Percentiles rank a stretch among this genome's conserved stretches.
Evolutionary conservation across 768 basidiomycete genomes (phyloP).

Genomic region (Brasilioporus rufonigricans): DNA sequence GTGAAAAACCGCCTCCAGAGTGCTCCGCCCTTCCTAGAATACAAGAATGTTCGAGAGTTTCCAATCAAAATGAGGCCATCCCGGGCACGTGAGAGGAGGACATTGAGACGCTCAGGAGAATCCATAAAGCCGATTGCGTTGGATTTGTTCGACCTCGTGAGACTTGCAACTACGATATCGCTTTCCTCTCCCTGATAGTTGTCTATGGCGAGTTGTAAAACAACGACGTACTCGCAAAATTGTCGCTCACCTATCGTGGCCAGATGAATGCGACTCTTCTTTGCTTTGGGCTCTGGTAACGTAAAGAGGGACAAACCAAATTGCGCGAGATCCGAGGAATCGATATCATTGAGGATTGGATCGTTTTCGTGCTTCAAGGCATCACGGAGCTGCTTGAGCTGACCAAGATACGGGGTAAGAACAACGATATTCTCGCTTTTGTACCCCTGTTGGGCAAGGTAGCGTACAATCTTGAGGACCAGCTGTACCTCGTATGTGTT

Average conservation of each 20-base stretch:
- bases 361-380: slow-evolving; percentile 48
- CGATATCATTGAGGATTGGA: slow-evolving; percentile 61
- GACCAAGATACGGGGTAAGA: slow-evolving; percentile 69
- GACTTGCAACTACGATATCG: slow-evolving; percentile 58
- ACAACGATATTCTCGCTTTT: slow-evolving; percentile 60
- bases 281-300: slow-evolving; percentile 39
- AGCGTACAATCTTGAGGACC: slow-evolving; percentile 62
- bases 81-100: slow-evolving; percentile 66
- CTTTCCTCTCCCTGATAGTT: slow-evolving; percentile 79
- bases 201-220: slow-evolving; percentile 38
- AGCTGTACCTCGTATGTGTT: slow-evolving; percentile 60
- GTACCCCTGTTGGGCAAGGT: slow-evolving; percentile 68
- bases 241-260: slow-evolving; percentile 58
- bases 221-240: neutral
- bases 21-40: slow-evolving; percentile 11
- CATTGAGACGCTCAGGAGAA: slow-evolving; percentile 66
- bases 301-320: slow-evolving; percentile 47
- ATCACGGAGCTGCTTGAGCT: slow-evolving; percentile 48
- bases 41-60: slow-evolving; percentile 56
- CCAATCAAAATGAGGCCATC: slow-evolving; percentile 65
- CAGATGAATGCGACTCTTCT: slow-evolving; percentile 43
- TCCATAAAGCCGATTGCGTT: slow-evolving; percentile 70
- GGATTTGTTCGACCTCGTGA: slow-evolving; percentile 57
- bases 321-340: slow-evolving; percentile 52
- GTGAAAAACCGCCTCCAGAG: slow-evolving; percentile 16